Evolutionary conservation across 2,329 filamentous ascomycete species (phyloP), one percentile per base, ranked within the genome.

Genomic region (Trichoderma sp.): DNA sequence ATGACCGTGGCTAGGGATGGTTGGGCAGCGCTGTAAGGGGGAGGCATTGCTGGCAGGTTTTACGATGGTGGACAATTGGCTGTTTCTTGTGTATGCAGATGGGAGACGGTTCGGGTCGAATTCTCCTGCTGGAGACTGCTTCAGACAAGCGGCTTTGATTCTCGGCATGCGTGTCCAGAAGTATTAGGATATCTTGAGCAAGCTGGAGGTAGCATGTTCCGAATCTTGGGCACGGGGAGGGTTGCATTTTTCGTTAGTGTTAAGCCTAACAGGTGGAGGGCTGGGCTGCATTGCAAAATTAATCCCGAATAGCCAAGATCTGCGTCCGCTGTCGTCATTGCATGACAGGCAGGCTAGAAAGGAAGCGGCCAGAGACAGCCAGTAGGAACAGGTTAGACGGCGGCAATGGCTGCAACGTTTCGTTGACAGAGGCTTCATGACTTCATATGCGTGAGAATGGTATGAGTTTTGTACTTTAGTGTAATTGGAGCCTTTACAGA

Each of bases 271-370:
- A 21, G 21, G n/a, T 39, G 39, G 52, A 55, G 52, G 57, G 57
- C 21, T 60, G 45, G 44, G 44, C 19, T 60, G 57, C 57, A 60
- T 60, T 50, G 21, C 28, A 5, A 34, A 12, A 50, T 60, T 60
- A 60, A 50, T 50, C 57, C 57, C 57, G 57, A 60, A 60, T 39
- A n/a, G 45, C 44, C 21, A 48, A 50, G 57, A 60, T 60, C 57
- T 50, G 41, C 57, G 28, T 19, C 44, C 15, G 17, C 7, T 60
- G 57, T 60, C 57, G 57, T 60, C 57, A 60, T 60, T 39, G 57
- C 57, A 24, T 30, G 57, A 48, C 43, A 39, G 15, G 19, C 5
- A 26, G 48, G 57, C 45, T 60, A 21, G 26, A 39, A 24, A 55
- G 34, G 3, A 10, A 55, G 52, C 50, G 34, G 30, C 34, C 34